Conservation (phyloP, 2,329 filamentous ascomycete species). For the Colletotrichum caudatum region DNA sequence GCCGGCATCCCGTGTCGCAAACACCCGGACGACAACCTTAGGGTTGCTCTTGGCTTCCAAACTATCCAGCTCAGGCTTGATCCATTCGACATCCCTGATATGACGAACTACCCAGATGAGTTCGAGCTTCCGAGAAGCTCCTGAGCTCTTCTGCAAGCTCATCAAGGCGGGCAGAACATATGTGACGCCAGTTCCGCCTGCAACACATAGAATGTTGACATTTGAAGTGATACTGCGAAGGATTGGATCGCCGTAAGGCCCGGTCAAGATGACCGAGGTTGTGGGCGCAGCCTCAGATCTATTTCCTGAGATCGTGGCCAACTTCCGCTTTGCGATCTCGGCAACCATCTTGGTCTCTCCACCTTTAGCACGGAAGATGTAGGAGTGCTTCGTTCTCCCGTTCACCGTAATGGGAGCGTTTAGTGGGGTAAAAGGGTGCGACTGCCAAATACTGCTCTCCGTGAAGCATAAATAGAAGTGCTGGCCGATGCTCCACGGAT, state of each 20-base stretch:
- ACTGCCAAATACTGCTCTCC: slow-evolving; percentile 76
- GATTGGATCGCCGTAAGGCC: slow-evolving; percentile 71
- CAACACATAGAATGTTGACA: slow-evolving; percentile 56
- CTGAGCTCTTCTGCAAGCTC: slow-evolving; percentile 46
- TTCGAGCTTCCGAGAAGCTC: slow-evolving; percentile 60
- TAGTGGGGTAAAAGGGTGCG: slow-evolving; percentile 77
- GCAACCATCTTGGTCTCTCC: slow-evolving; percentile 71
- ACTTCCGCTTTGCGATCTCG: slow-evolving; percentile 55
- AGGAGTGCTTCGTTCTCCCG: slow-evolving; percentile 62
- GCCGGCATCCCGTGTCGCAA: slow-evolving; percentile 66
- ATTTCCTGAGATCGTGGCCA: slow-evolving; percentile 43
- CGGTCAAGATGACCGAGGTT: slow-evolving; percentile 70
- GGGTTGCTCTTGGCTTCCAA: slow-evolving; percentile 54
- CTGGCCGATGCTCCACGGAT: slow-evolving; percentile 74
- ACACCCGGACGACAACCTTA: slow-evolving; percentile 66
- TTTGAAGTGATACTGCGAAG: slow-evolving; percentile 54
- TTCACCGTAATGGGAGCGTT: slow-evolving; percentile 61
- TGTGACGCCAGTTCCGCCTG: slow-evolving; percentile 56
- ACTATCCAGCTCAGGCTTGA: slow-evolving; percentile 65
- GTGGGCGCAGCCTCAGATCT: slow-evolving; percentile 46
- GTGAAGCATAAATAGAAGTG: slow-evolving; percentile 80
- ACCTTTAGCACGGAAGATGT: slow-evolving; percentile 67
- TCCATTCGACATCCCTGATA: slow-evolving; percentile 67
- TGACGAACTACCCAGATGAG: slow-evolving; percentile 75
- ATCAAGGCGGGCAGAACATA: slow-evolving; percentile 61